phyloP scores from a whole-genome alignment of 2,329 filamentous ascomycete genomes.

The Uncinocarpus reesii region DNA sequence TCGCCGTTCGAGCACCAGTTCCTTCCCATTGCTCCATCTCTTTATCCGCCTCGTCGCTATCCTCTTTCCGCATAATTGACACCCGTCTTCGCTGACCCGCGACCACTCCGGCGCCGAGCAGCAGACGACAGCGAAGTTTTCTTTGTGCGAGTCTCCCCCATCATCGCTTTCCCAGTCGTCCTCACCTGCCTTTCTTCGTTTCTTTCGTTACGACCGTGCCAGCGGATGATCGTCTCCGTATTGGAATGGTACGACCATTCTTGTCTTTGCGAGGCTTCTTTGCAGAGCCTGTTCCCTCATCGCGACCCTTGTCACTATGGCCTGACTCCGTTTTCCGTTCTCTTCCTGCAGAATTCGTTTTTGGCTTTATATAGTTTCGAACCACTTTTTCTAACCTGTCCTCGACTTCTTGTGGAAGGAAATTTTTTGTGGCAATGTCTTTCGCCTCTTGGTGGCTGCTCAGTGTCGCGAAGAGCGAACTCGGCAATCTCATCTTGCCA shows the following conservation, averaged over 20 bases:
- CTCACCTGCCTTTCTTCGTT: conserved; percentile 30
- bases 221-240: conserved; percentile 29
- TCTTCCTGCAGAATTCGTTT: conserved; percentile 29
- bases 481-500: conserved; percentile 68
- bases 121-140: conserved; percentile 25
- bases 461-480: conserved; percentile 65
- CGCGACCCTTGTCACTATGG: conserved; percentile 12
- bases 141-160: conserved; percentile 32
- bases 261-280: conserved; percentile 21
- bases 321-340: conserved; percentile 35
- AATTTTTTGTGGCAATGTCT: conserved; percentile 76
- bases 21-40: conserved; percentile 34
- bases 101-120: conserved; percentile 33
- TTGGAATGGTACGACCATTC: conserved; percentile 20
- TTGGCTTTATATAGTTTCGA: conserved; percentile 55
- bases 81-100: conserved; percentile 26
- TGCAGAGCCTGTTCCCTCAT: conserved; percentile 7
- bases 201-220: conserved; percentile 19
- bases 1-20: conserved; percentile 18
- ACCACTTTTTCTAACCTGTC: conserved; percentile 70
- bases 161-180: conserved; percentile 35
- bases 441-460: conserved; percentile 69
- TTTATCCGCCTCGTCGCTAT: conserved; percentile 37
- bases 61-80: conserved; percentile 38
- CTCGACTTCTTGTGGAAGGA: conserved; percentile 65